Percentiles rank a stretch among this genome's conserved stretches.
phyloP scores from a whole-genome alignment of 805 yeast species.

The Tetrapisispora taiwanensis region DNA sequence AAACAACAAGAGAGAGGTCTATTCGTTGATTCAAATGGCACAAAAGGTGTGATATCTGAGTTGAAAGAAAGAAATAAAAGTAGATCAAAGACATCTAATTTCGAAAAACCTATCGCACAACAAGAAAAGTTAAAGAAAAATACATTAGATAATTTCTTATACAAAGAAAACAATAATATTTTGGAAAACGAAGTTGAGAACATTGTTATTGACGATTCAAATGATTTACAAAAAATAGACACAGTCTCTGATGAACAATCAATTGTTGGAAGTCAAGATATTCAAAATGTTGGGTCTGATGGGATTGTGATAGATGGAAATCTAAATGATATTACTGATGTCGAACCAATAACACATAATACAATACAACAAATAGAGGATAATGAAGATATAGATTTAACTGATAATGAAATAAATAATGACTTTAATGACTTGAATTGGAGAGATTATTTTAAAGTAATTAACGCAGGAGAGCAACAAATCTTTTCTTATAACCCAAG shows the following conservation, averaged over 20 bases:
- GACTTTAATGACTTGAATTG: slow-evolving; percentile 37
- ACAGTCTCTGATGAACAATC: background rate
- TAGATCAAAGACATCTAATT: slow-evolving; percentile 1
- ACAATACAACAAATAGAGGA: too few relatives aligned
- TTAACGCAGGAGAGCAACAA: slow-evolving; percentile 58
- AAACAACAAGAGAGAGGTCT: slow-evolving; percentile 81
- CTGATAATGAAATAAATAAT: slow-evolving; percentile 13
- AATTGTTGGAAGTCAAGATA: background rate
- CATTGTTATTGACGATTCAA: background rate
- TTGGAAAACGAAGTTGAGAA: background rate
- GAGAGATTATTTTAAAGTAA: slow-evolving; percentile 60
- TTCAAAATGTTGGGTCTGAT: background rate
- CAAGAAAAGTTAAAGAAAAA: background rate
- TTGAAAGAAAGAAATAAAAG: slow-evolving; percentile 28
- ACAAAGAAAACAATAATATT: background rate
- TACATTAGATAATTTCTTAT: slow-evolving; percentile 12
- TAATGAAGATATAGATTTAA: background rate
- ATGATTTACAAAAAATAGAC: background rate
- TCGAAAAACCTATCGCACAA: background rate
- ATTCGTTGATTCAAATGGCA: slow-evolving; percentile 69
- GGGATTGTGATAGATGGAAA: background rate
- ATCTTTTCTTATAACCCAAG: slow-evolving; percentile 48
- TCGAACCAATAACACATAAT: background rate
- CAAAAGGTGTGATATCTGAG: slow-evolving; percentile 56
- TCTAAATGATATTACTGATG: background rate